Conservation (phyloP, 495 filamentous ascomycete genomes). For the Tricharina praecox region DNA sequence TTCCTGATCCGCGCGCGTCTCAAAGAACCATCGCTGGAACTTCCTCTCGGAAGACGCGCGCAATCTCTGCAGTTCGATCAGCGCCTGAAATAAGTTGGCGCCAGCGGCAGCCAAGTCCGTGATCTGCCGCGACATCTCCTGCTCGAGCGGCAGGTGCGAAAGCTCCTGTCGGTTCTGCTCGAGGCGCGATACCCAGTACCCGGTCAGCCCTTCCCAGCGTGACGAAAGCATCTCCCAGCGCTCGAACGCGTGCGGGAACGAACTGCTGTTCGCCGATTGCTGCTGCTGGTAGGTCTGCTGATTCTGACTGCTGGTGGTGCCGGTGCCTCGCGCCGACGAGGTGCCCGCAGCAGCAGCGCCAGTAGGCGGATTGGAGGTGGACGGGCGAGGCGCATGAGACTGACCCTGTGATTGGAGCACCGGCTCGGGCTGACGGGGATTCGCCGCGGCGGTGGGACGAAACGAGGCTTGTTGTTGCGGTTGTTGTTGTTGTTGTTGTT, state of each 20-base stretch:
- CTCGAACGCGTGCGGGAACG: conserved; percentile 90
- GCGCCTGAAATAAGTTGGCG: conserved; percentile 92
- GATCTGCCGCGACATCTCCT: conserved; percentile 82
- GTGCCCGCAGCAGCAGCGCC: not conserved
- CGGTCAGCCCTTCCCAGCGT: conserved; percentile 94
- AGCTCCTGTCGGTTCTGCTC: conserved; percentile 79
- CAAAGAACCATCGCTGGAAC: conserved; percentile 97
- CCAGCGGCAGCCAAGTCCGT: conserved; percentile 90
- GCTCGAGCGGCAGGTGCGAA: conserved; percentile 59
- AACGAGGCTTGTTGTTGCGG: conserved; percentile 13
- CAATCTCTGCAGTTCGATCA: conserved; percentile 89
- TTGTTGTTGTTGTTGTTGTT: conserved; percentile 13
- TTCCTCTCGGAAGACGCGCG: conserved; percentile 91
- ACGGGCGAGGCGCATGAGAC: not conserved
- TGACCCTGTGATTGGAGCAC: not conserved
- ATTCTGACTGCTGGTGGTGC: conserved; percentile 1
- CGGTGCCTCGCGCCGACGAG: not conserved
- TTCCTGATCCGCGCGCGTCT: conserved; percentile 77
- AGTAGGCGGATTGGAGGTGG: not conserved
- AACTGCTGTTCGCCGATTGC: conserved; percentile 31
- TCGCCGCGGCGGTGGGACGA: conserved; percentile 2
- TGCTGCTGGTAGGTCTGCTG: no score
- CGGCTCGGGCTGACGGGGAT: not conserved
- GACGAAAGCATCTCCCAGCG: conserved; percentile 92
- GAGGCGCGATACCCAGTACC: conserved; percentile 86